Evolutionary conservation across 176 grass and related monocot species (phyloP).

Genomic region (Areca catechu): DNA sequence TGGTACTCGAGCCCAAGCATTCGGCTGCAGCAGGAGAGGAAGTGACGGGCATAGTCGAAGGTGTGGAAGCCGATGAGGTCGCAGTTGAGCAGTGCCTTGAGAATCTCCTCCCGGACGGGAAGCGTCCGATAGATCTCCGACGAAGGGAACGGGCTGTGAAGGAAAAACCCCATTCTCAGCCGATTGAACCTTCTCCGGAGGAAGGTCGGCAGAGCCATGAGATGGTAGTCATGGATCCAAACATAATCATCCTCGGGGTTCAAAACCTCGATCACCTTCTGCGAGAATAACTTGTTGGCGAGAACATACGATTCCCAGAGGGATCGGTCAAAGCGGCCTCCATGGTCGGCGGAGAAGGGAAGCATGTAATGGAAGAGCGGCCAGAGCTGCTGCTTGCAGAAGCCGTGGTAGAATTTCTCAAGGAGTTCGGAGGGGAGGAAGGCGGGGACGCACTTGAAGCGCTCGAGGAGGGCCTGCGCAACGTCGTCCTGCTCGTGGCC

Average conservation of each 20-base stretch:
- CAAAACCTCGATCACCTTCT: conserved; percentile 39
- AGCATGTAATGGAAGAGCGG: conserved; percentile 74
- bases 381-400: conserved; percentile 65
- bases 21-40: conserved; percentile 22
- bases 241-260: conserved; percentile 21
- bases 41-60: conserved; percentile 19
- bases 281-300: conserved; percentile 20
- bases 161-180: conserved; percentile 21
- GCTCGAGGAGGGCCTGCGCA: conserved; percentile 48
- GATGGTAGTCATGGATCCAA: conserved; percentile 22
- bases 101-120: conserved; percentile 19
- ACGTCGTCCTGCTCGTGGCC: conserved; percentile 49
- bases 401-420: conserved; percentile 56
- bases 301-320: conserved; percentile 32
- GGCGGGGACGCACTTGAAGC: conserved; percentile 60
- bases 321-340: conserved; percentile 56
- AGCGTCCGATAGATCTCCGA: conserved; percentile 22
- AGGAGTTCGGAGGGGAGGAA: conserved; percentile 49
- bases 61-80: conserved; percentile 20
- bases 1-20: conserved; percentile 22
- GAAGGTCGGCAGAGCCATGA: conserved; percentile 18
- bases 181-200: conserved; percentile 43
- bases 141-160: conserved; percentile 14
- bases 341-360: conserved; percentile 29
- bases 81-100: conserved; percentile 17